phyloP scores from a whole-genome alignment of 306 rosid genomes.

The Citrullus colocynthis region DNA sequence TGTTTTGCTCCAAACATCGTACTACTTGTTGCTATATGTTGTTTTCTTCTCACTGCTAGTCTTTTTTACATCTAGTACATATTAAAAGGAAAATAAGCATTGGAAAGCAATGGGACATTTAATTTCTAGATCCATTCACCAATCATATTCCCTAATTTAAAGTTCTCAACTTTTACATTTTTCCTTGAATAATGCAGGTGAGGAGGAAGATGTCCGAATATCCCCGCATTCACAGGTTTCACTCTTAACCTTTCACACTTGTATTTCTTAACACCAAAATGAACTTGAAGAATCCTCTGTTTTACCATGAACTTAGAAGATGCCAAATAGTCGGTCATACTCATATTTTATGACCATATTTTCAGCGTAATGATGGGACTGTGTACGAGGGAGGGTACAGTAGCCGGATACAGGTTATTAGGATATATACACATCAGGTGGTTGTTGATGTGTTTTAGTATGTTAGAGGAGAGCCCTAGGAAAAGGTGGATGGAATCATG shows the following conservation, averaged over 20 bases:
- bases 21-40: background rate
- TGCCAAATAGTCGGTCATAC: background rate
- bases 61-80: background rate
- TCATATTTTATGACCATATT: background rate
- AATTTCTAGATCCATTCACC: background rate
- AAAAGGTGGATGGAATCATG: background rate
- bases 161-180: background rate
- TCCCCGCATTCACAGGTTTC: conserved; percentile 56
- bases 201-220: conserved; percentile 61
- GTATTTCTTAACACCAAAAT: background rate
- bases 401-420: background rate
- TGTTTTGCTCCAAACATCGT: background rate
- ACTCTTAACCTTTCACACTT: background rate
- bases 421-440: background rate
- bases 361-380: background rate
- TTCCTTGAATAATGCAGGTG: conserved; percentile 39
- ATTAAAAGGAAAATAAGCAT: background rate
- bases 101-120: background rate
- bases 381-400: background rate
- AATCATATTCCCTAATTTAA: background rate
- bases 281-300: background rate
- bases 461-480: background rate
- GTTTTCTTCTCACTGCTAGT: background rate
- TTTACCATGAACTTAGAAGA: background rate
- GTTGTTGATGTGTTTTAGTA: background rate